Evolutionary conservation across 768 basidiomycete species (phyloP), one percentile per base, ranked within the genome.

Genomic region (Fibroporia radiculosa): DNA sequence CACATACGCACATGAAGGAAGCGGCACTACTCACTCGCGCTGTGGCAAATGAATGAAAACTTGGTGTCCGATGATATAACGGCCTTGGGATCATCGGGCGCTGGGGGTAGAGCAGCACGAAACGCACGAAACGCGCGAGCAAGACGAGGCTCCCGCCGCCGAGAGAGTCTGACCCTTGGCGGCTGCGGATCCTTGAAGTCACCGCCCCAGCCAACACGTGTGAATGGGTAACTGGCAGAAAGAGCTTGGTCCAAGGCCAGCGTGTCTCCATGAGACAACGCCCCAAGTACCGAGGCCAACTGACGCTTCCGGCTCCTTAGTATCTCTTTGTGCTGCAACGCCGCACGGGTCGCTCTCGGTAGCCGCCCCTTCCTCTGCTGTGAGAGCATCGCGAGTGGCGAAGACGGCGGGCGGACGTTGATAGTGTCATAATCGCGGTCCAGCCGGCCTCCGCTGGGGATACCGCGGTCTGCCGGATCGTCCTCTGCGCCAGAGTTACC

Each of bases 221-320:
- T 56, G 48, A 63, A 60, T 16, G 62, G 53, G 44, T 64, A 63
- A 48, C 51, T 59, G 11, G 72, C 73, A 29, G 80, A 79, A 35
- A 91, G 66, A 22, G 87, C 88, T 61, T 83, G 82, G 58, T 91
- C 87, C 23, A 90, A 66, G 27, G 84, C 84, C 33, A 88, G 69
- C 12, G 80, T 75, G 62, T 87, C 81, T 14, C 77, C 77, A 52
- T 75, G 72, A 7, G 82, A 76, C 43, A 83, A 60, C 20, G 79
- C 77, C 16, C 81, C 82, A 38, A 89, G 70, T 19, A 85, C 79
- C 2, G 78, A 74, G 12, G 77, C 78, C 33, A 91, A 67, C 63
- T 87, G 84, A 41, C 79, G 72, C 59, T 82, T 84, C 51, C 84
- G 68, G 44, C 65, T 71, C 62, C 73, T 80, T 52, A 88, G 68